A percentile compares a stretch with the other conserved stretches of the same genome.
These are phyloP conservation scores for Pseudocohnilembus persalinus DNA, from an alignment of 169 alveolate genomes.

Conservation along the genomic window DNA sequence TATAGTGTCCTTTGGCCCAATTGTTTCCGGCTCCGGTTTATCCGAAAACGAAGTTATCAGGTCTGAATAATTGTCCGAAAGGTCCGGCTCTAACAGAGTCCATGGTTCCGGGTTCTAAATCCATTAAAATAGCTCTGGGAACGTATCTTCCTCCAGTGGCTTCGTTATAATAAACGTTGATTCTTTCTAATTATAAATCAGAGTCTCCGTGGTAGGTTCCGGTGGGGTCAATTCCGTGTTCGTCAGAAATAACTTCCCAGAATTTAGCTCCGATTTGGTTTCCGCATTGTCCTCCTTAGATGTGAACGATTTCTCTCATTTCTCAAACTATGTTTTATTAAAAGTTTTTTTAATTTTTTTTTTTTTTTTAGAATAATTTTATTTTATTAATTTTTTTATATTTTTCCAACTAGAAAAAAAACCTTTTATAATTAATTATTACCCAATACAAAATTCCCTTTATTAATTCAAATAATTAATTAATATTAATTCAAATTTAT, in stretches of 20 bases:
- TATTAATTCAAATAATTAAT: too few relatives aligned
- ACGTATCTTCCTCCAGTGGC: constrained; percentile 98
- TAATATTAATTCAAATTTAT: too few relatives aligned
- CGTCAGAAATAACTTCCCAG: constrained; percentile 99
- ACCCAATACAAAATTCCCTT: too few relatives aligned
- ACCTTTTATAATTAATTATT: too few relatives aligned
- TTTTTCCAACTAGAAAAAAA: too few relatives aligned
- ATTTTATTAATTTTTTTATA: too few relatives aligned
- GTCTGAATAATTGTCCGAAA: constrained; percentile 96
- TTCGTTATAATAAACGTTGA: constrained; percentile 94
- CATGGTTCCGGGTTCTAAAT: constrained; percentile 99
- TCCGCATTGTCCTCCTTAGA: constrained; percentile 97
- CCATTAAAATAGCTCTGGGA: constrained; percentile 98
- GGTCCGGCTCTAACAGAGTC: constrained; percentile 99
- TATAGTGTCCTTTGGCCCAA: constrained; percentile 99
- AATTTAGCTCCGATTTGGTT: constrained; percentile 99
- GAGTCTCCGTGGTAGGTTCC: constrained; percentile 98
- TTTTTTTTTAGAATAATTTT: too few relatives aligned
- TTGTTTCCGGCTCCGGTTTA: constrained; percentile 99
- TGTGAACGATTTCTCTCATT: not conserved
- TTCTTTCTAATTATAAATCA: constrained; percentile 95
- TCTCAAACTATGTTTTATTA: too few relatives aligned
- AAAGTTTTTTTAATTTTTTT: too few relatives aligned
- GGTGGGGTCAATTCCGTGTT: constrained; percentile 97
- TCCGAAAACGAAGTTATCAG: constrained; percentile 99